Conservation (phyloP, 2,329 filamentous ascomycete genomes). For the Cadophora sp. region DNA sequence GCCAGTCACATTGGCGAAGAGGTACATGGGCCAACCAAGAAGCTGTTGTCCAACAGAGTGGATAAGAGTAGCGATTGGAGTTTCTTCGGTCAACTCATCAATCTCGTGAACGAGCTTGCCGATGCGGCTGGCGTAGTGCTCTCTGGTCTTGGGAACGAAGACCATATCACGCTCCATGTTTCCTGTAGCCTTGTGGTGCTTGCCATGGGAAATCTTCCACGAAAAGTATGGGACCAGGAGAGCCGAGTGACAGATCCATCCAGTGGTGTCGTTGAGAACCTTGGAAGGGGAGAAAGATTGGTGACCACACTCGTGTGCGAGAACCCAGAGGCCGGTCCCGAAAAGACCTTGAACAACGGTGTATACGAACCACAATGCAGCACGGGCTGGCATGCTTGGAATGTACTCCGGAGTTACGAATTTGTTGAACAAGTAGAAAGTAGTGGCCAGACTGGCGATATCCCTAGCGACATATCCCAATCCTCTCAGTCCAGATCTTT, state of each 20-base stretch:
- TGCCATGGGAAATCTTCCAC: conserved; percentile 99
- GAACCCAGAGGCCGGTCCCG: conserved; percentile 92
- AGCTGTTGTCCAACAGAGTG: conserved; percentile 86
- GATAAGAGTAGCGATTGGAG: conserved; percentile 79
- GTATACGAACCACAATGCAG: conserved; percentile 67
- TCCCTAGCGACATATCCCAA: conserved; percentile 88
- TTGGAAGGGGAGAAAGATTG: conserved; percentile 95
- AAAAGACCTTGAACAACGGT: conserved; percentile 88
- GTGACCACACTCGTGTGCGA: conserved; percentile 98
- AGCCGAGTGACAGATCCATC: conserved; percentile 88
- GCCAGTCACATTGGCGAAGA: conserved; percentile 90
- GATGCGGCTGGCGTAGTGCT: conserved; percentile 77
- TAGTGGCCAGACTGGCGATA: conserved; percentile 71
- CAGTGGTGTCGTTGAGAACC: conserved; percentile 87
- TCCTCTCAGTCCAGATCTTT: conserved; percentile 79
- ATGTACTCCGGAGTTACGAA: conserved; percentile 87
- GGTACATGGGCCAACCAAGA: conserved; percentile 91
- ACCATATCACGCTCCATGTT: conserved; percentile 99
- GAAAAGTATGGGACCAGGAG: conserved; percentile 97
- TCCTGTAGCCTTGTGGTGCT: conserved; percentile 99
- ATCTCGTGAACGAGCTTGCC: conserved; percentile 82
- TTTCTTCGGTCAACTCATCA: conserved; percentile 90
- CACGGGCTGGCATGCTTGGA: conserved; percentile 71
- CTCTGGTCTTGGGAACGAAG: conserved; percentile 91
- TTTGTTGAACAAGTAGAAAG: conserved; percentile 88